These are phyloP conservation scores for Leccinum fallax DNA, from an alignment of 1,284 basidiomycete genomes.

Conservation along the genomic window DNA sequence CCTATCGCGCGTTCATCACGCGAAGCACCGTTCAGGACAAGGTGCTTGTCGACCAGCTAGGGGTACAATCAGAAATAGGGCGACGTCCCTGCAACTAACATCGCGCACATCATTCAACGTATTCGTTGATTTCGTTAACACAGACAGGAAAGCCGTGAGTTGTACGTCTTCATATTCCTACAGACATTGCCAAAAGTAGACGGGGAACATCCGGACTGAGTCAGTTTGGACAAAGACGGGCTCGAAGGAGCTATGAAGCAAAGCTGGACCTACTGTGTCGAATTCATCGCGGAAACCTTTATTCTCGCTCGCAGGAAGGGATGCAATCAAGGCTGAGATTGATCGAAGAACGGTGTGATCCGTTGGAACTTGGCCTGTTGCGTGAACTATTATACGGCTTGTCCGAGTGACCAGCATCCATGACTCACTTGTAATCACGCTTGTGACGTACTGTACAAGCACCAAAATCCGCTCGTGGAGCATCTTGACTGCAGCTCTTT, in stretches of 20 bases:
- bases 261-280: slow-evolving; percentile 60
- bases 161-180: slow-evolving; percentile 97
- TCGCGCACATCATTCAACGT: slow-evolving; percentile 83
- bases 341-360: slow-evolving; percentile 86
- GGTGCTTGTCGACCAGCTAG: slow-evolving; percentile 71
- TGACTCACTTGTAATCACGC: slow-evolving; percentile 70
- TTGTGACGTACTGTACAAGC: slow-evolving; percentile 80
- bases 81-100: background rate
- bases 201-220: background rate
- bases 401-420: background rate
- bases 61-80: slow-evolving; percentile 13
- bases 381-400: slow-evolving; percentile 5
- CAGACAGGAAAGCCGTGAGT: slow-evolving; percentile 85
- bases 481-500: slow-evolving; percentile 95
- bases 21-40: slow-evolving; percentile 47
- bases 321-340: slow-evolving; percentile 82
- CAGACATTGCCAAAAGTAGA: slow-evolving; percentile 7
- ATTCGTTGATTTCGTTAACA: slow-evolving; percentile 86
- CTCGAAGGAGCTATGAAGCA: background rate
- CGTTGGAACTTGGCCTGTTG: slow-evolving; percentile 60
- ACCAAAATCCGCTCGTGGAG: slow-evolving; percentile 87
- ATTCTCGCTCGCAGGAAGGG: slow-evolving; percentile 83
- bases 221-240: background rate
- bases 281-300: slow-evolving; percentile 83
- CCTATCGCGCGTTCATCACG: slow-evolving; percentile 48